Evolutionary conservation across 106 monocot genomes (phyloP).

Genomic region (Iris macrosiphon): DNA sequence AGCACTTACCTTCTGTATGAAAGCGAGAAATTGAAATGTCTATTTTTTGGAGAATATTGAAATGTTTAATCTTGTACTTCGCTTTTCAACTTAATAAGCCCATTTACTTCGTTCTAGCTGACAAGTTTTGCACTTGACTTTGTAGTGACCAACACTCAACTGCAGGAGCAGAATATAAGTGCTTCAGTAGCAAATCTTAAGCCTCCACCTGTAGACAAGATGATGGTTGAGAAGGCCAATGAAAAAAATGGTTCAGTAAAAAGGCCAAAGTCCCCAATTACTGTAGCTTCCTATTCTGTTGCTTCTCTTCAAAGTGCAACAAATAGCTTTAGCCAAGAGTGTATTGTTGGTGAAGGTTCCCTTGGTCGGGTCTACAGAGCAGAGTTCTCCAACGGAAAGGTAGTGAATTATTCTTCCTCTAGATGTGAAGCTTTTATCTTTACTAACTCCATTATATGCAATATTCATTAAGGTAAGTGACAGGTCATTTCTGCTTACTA

Average conservation of each 20-base stretch:
- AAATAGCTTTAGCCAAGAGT: constrained; percentile 79
- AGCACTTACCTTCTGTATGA: too few species aligned
- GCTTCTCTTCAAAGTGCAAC: constrained; percentile 77
- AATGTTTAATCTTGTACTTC: background rate
- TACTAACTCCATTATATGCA: too few species aligned
- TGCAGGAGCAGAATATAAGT: constrained; percentile 26
- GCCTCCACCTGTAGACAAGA: constrained; percentile 43
- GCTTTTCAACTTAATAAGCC: too few species aligned
- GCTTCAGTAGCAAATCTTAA: constrained; percentile 22
- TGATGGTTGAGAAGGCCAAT: constrained; percentile 26
- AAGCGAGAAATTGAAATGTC: too few species aligned
- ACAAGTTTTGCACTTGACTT: background rate
- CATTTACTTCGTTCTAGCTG: background rate
- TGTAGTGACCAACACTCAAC: constrained; percentile 38
- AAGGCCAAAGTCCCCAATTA: constrained; percentile 41
- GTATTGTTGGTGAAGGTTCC: constrained; percentile 85
- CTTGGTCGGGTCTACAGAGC: constrained; percentile 89
- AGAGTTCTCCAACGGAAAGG: constrained; percentile 77
- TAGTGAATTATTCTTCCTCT: too few species aligned
- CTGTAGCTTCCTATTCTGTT: constrained; percentile 73
- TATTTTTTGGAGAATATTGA: too few species aligned
- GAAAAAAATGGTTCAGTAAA: constrained; percentile 36
- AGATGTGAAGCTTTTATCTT: too few species aligned
- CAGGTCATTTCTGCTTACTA: too few species aligned
- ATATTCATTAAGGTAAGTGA: too few species aligned